These are phyloP conservation scores for Paramecium primaurelia DNA, from an alignment of 73 alveolate species.

Conservation along the genomic window DNA sequence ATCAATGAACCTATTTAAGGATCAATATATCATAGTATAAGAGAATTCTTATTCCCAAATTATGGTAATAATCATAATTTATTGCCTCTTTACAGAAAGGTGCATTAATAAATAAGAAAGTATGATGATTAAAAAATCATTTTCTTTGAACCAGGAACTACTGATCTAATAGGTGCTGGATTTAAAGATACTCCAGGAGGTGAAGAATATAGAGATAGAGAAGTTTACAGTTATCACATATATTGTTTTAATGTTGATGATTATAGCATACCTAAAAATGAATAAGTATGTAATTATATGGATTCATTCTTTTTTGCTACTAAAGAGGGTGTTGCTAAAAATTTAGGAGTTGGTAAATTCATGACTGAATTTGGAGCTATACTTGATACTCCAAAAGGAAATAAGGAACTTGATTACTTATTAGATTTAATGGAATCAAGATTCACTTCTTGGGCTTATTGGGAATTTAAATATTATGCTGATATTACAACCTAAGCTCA, in stretches of 20 bases:
- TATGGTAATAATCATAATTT: conserved; percentile 70
- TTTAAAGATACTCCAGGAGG: conserved; percentile 64
- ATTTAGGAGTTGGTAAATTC: conserved; percentile 69
- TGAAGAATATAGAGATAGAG: conserved; percentile 42
- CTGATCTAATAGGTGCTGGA: conserved; percentile 61
- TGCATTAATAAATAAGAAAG: conserved; percentile 66
- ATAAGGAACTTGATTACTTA: conserved; percentile 69
- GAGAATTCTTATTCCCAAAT: conserved; percentile 69
- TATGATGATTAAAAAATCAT: conserved; percentile 70
- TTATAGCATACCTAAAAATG: conserved; percentile 37
- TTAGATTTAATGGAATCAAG: conserved; percentile 63
- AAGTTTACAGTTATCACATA: conserved; percentile 53
- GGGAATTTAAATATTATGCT: conserved; percentile 79
- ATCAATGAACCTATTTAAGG: conserved; percentile 91
- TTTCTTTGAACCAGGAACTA: conserved; percentile 83
- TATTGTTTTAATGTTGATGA: conserved; percentile 55
- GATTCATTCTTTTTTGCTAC: conserved; percentile 64
- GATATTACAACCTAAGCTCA: conserved; percentile 78
- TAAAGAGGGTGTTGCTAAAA: conserved; percentile 64
- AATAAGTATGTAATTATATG: conserved; percentile 62
- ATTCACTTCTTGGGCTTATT: conserved; percentile 77
- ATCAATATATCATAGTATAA: conserved; percentile 67
- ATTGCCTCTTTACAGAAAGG: conserved; percentile 75
- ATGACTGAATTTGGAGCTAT: conserved; percentile 81
- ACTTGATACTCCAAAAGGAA: conserved; percentile 67